Base-by-base conservation (phyloP, 2,329 filamentous ascomycete species). In the Alternaria arbusti region DNA sequence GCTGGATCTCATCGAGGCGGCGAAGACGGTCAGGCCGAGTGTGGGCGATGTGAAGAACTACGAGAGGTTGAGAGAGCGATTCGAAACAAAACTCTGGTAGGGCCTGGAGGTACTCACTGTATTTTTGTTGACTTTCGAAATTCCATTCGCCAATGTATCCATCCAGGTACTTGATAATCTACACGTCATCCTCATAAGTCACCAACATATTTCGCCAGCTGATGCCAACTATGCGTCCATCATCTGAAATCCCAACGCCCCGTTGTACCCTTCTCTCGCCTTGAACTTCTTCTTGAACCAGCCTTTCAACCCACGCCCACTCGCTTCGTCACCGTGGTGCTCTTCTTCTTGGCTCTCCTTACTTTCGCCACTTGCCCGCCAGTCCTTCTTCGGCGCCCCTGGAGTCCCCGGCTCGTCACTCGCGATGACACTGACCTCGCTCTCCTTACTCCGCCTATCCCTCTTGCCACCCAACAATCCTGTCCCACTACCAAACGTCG, bases 1-100 rank as follows among this genome's bases (percentile, higher is more conserved):
- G 50, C 74, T 82, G 44, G 84, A 87, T 66, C 84, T 86, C 57
- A 70, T 80, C 50, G 70, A 73, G 13, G 85, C 84, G 2, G 77
- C 78, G 10, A 72, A 66, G 17, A 76, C 78, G 30, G 80, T 86
- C 11, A 79, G 79, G 60, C 82, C 83, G 2, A 87, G 85, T 77
- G 87, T 89, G n/a, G 82, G 84, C 13, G 86, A 88, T 72, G 80
- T 87, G 66, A 82, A 79, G 70, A 86, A 84, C 72, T 90, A 89
- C 75, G 84, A 88, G 67, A 80, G 79, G 62, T 67, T 90, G 66
- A 82, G 82, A 72, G 79, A 83, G 67, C 81, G 83, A 59, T 86
- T 86, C 17, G 74, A 76, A 50, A 76, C 72, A 11, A 70, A 71
- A 58, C 52, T 71, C 10, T 74, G 62, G 61, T 69, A 56, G 55